Evolutionary conservation across 2,329 filamentous ascomycete genomes (phyloP), one percentile per base, ranked within the genome.

Genomic region (Ascochyta clinopodiicola): DNA sequence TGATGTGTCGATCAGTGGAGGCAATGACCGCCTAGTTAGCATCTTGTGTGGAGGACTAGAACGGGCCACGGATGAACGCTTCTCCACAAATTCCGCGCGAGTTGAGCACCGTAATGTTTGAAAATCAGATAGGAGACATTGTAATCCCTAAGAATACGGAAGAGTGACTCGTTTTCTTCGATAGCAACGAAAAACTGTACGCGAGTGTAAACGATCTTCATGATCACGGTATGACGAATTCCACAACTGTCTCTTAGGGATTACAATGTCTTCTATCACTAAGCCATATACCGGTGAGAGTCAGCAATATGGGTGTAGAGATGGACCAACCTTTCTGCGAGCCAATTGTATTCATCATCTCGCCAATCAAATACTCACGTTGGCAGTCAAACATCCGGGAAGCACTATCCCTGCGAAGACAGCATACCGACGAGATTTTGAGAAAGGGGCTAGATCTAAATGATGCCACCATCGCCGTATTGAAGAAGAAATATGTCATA

Each of bases 191-290:
- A 2, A 87, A 98, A 87, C 95, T 94, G 0, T 98, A 95, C 69
- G 90, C 94, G 0, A 91, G 93, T 1, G 89, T 98, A 59, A 98
- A 98, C 71, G 94, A 98, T 71, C 88, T 98, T 61, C 92, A 96
- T 72, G 84, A 88, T 59, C 95, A 99, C 76, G 39, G 39, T 43
- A 43, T 91, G 91, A 77, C 80, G 9, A 37, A n/a, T 5, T 17
- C 13, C 32, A 31, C n/a, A 32, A 27, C 2, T 50, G 24, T 17
- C 36, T 53, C n/a, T 25, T 21, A 24, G 22, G 17, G 17, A 17
- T 24, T 12, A 19, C 17, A n/a, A 17, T 17, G 17, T 17, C 22
- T 35, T 6, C 31, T 46, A 17, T 25, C 31, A 29, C 34, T 46
- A 6, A 43, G 2, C 13, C 13, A 17, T 21, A 6, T 19, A 29